Conservation (phyloP, 2,329 filamentous ascomycete genomes). For the Bipolaris oryzae region DNA sequence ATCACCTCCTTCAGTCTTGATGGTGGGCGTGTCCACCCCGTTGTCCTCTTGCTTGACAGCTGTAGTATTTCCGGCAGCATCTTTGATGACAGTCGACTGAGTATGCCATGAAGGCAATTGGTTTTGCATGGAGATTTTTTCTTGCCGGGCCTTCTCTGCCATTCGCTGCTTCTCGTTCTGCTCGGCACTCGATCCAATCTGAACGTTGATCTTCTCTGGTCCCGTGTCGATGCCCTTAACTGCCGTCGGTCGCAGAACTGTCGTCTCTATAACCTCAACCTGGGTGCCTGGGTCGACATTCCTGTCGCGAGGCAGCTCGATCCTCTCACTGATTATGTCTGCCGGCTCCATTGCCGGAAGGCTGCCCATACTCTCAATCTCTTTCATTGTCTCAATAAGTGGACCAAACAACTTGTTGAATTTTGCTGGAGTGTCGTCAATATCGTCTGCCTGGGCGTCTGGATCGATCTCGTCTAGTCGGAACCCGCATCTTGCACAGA, state of each 20-base stretch:
- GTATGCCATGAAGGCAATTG: conserved; percentile 74
- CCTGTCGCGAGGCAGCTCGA: conserved; percentile 69
- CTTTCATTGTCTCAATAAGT: conserved; percentile 66
- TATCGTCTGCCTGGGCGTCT: conserved; percentile 36
- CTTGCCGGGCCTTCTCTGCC: conserved; percentile 68
- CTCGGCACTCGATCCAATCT: conserved; percentile 69
- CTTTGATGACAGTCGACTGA: conserved; percentile 66
- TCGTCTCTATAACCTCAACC: conserved; percentile 63
- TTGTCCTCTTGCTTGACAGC: conserved; percentile 47
- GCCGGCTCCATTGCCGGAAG: conserved; percentile 77
- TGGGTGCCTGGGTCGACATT: conserved; percentile 67
- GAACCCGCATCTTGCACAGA: conserved; percentile 78
- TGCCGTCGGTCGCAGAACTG: conserved; percentile 65
- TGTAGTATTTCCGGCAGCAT: conserved; percentile 54
- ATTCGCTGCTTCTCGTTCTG: conserved; percentile 70
- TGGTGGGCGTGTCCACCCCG: conserved; percentile 41
- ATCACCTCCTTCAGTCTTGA: conserved; percentile 54
- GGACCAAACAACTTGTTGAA: conserved; percentile 81
- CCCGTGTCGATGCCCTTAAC: conserved; percentile 71
- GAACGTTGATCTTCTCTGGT: conserved; percentile 72
- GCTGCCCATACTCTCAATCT: conserved; percentile 75
- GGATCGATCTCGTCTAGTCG: conserved; percentile 55
- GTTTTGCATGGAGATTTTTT: conserved; percentile 70
- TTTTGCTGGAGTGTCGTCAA: conserved; percentile 50
- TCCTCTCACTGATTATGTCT: conserved; percentile 66